A percentile compares a stretch with the other conserved stretches of the same genome.
Evolutionary conservation across 106 monocot genomes (phyloP).

Genomic region (Dendrobium officinale): DNA sequence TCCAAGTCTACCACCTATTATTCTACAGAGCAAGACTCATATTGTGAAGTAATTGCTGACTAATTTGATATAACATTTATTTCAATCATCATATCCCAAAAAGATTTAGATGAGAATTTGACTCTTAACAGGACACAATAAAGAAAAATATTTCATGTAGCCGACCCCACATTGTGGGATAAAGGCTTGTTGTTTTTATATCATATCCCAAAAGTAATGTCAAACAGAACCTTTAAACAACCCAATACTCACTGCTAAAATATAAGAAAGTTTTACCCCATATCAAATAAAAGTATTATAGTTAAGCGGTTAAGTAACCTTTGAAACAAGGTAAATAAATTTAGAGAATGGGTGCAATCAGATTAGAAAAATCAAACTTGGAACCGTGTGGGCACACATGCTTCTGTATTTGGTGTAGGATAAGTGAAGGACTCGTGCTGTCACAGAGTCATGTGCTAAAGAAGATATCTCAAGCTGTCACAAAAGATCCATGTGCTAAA

Average conservation of each 20-base stretch:
- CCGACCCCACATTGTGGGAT: too few species aligned
- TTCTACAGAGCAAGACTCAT: slow-evolving; percentile 2
- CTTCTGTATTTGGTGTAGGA: too few species aligned
- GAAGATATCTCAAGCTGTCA: too few species aligned
- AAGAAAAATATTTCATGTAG: too few species aligned
- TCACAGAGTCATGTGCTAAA: too few species aligned
- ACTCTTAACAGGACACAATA: too few species aligned
- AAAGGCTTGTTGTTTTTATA: background rate
- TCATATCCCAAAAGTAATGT: background rate
- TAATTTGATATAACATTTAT: background rate
- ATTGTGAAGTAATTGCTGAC: background rate
- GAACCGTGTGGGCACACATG: too few species aligned
- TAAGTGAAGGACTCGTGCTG: too few species aligned
- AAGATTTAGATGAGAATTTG: too few species aligned
- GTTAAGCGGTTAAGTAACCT: background rate
- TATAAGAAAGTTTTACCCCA: background rate
- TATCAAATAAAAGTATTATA: background rate
- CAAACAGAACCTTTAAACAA: background rate
- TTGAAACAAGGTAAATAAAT: background rate
- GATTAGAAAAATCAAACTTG: background rate
- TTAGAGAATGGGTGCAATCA: background rate
- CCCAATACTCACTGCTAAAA: background rate
- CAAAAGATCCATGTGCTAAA: too few species aligned
- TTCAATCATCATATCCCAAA: background rate
- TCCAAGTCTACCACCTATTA: background rate